Base-by-base conservation (phyloP, 768 basidiomycete genomes). In the Ephemerocybe angulata region DNA sequence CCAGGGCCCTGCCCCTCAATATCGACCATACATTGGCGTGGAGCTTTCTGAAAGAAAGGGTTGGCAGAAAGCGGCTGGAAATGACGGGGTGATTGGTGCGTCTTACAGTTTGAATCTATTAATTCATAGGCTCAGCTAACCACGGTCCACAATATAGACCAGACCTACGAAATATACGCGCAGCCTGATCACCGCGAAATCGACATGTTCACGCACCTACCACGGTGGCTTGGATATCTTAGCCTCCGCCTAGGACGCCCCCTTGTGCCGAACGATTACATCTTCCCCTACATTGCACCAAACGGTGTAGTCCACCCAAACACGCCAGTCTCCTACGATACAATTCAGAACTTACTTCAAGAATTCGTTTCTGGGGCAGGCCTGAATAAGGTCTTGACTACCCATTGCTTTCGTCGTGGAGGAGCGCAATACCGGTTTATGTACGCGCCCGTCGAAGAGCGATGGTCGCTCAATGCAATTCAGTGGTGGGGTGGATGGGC, bases 401-500 rank as follows among this genome's bases (percentile, higher is more conserved):
- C 74, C 1, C 74, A 75, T 52, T 70, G 63, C 29, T 67, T 73
- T 40, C 63, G 68, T 8, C 60, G 69, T 11, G 72, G 73, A 24
- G 74, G 74, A 3, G 66, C 71, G 0, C 72, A 75, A 50, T 75
- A 76, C 56, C 60, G 65, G 0, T 72, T 76, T 49, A 75, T 76
- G 62, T 69, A 60, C 54, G 72, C 73, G 1, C 74, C 70, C 0
- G 15, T 69, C 3, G 65, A 68, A 0, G 50, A 70, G 40, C 59
- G 66, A 3, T 78, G 76, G 75, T 63, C 70, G 0, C 55, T 78
- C 19, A 60, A 50, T 7, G 60, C 42, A 1, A 65, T 76, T 4
- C 62, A 61, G 5, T 77, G 74, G 75, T 78, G 76, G 74, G 76
- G 74, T 0, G 72, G 73, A 11, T 76, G 74, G 76, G 72, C 72